Base-by-base conservation (phyloP, 768 basidiomycete species). In the Phanerodontia chrysosporium region DNA sequence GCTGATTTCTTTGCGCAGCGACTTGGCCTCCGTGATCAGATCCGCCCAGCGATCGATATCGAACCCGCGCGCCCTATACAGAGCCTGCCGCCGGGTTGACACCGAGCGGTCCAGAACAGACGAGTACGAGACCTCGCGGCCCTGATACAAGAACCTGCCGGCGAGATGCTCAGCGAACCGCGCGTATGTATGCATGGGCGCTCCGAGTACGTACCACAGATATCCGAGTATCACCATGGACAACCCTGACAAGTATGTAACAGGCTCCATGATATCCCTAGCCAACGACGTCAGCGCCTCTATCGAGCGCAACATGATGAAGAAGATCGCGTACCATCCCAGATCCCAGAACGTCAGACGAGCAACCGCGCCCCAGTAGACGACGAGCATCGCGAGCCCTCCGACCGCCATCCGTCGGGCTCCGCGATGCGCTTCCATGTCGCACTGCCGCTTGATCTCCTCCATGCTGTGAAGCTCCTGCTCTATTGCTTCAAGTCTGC, bases 231-330 rank as follows among this genome's bases (percentile, higher is more conserved):
- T 78, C 57, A 86, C 83, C 8, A 78, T 84, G 0, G 81, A 80
- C 7, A 86, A 69, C 3, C 83, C 83, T 16, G 82, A 84, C n/a
- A 86, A 73, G 67, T 86, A 85, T 2, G 83, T 87, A 44, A 86
- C 76, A 0, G 86, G 86, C 66, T 88, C 85, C 84, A 87, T 87
- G 4, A 85, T 69, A 62, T 87, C 85, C 81, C 80, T 78, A 30
- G 64, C 67, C 10, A 29, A 29, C 16, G 29, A 42, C 16, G 45
- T 45, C 25, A 56, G 55, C 55, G 42, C 30, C 3, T 30, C 35
- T 25, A 24, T 51, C 52, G 59, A 25, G 14, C 54, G 24, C 9
- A 6, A 21, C 2, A 35, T 18, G 24, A 22, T 45, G 29, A 35
- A 25, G n/a, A 27, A 18, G 24, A 59, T 36, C 36, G 36, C 52